Conservation (phyloP, 352 stramenopile genomes). For the Albugo candida region DNA sequence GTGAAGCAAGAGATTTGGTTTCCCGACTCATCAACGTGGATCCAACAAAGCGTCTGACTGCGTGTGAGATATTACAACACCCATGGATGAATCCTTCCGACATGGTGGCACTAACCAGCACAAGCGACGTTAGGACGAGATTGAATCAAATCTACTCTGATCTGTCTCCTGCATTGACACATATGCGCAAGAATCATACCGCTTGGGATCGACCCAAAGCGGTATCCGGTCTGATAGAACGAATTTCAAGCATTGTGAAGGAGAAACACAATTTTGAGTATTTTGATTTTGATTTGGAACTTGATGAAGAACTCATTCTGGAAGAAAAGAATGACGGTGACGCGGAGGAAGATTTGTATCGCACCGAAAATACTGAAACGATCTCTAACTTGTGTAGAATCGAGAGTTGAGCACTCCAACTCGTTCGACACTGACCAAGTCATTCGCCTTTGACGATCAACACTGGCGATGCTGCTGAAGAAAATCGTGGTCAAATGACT, state of each 20-base stretch:
- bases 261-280: not conserved
- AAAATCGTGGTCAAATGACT: too few species aligned
- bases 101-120: conserved; percentile 7
- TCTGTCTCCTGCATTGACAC: conserved; percentile 35
- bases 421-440: too few species aligned
- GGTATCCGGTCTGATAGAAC: not conserved
- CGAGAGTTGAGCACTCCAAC: too few species aligned
- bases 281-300: not conserved
- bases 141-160: conserved; percentile 25
- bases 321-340: too few species aligned
- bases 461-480: too few species aligned
- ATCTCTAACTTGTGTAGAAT: too few species aligned
- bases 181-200: conserved; percentile 31
- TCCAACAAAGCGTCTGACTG: conserved; percentile 46
- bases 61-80: conserved; percentile 43
- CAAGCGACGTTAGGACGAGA: conserved; percentile 16
- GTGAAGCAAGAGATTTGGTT: conserved; percentile 91
- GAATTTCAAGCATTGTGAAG: not conserved
- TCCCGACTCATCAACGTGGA: conserved; percentile 80
- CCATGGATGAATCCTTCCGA: conserved; percentile 50
- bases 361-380: too few species aligned
- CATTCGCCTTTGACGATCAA: too few species aligned
- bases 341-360: too few species aligned
- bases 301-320: not conserved
- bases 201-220: not conserved